phyloP scores from a whole-genome alignment of 768 basidiomycete genomes.

The Sarcomyxa edulis region DNA sequence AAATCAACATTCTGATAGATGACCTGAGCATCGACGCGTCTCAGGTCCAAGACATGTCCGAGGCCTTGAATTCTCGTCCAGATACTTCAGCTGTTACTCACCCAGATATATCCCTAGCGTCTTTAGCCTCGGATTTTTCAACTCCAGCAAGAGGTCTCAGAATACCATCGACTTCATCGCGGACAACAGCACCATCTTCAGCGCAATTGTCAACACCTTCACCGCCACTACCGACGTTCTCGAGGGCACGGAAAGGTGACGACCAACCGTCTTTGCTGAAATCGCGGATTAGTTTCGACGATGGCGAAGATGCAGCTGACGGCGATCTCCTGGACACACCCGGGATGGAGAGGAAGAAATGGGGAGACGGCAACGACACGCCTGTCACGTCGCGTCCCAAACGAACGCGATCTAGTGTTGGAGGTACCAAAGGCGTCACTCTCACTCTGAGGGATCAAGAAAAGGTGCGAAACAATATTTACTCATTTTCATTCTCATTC shows the following conservation, averaged over 20 bases:
- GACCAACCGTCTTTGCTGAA: slow-evolving; percentile 1
- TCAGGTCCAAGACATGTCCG: neutral
- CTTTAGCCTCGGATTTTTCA: slow-evolving; percentile 2
- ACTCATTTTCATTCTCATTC: slow-evolving; percentile 1
- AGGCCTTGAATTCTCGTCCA: neutral
- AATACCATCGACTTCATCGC: slow-evolving; percentile 4
- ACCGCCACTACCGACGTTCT: slow-evolving; percentile 1
- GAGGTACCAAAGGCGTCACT: slow-evolving; percentile 36
- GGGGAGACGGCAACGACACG: slow-evolving; percentile 37
- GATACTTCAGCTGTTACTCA: slow-evolving; percentile 1
- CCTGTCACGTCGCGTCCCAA: slow-evolving; percentile 42
- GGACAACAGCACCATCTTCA: slow-evolving; percentile 4
- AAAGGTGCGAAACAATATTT: slow-evolving; percentile 63
- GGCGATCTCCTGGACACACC: slow-evolving; percentile 8
- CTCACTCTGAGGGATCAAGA: slow-evolving; percentile 94
- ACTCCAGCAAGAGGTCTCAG: slow-evolving; percentile 2
- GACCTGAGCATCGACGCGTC: no score
- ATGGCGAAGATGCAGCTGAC: neutral
- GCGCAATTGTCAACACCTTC: slow-evolving; percentile 6
- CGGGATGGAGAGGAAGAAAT: slow-evolving; percentile 4
- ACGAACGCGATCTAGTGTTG: slow-evolving; percentile 31
- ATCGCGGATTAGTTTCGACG: neutral
- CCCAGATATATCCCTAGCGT: slow-evolving; percentile 2
- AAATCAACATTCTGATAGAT: no score
- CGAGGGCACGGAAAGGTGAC: slow-evolving; percentile 2